Percentiles rank a stretch among this genome's conserved stretches.
Evolutionary conservation across 2,329 filamentous ascomycete species (phyloP).

Genomic region (Microcyclospora tardicrescens): DNA sequence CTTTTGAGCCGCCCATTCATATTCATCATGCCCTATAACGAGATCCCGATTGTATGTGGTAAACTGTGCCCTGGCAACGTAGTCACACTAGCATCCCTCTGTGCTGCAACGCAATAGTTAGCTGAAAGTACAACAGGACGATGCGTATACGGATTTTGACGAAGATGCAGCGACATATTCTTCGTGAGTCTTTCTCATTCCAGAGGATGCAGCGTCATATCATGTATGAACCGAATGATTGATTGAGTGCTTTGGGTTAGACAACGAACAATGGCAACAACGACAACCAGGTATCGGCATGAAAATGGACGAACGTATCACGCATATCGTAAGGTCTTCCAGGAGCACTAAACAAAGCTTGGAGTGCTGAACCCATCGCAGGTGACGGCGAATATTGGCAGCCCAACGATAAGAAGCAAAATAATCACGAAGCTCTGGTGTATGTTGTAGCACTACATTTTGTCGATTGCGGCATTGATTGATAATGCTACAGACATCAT

Average conservation of each 20-base stretch:
- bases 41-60: too few species aligned
- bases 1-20: too few species aligned
- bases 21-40: too few species aligned
- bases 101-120: too few species aligned
- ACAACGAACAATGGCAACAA: slow-evolving; percentile 25
- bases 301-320: slow-evolving; percentile 26
- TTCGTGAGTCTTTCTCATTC: background rate
- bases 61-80: too few species aligned
- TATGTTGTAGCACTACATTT: slow-evolving; percentile 3
- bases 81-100: too few species aligned
- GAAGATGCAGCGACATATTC: background rate
- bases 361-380: slow-evolving; percentile 4
- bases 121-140: background rate
- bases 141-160: slow-evolving; percentile 1
- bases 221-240: too few species aligned
- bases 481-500: slow-evolving; percentile 23
- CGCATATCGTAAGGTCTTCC: slow-evolving; percentile 18
- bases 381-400: slow-evolving; percentile 23
- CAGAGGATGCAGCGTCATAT: too few species aligned
- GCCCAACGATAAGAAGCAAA: slow-evolving; percentile 25
- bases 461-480: slow-evolving; percentile 13
- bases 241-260: too few species aligned
- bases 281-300: slow-evolving; percentile 25
- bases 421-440: slow-evolving; percentile 19
- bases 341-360: too few species aligned